phyloP scores from a whole-genome alignment of 768 basidiomycete species.

The Phlegmacium glaucopus region DNA sequence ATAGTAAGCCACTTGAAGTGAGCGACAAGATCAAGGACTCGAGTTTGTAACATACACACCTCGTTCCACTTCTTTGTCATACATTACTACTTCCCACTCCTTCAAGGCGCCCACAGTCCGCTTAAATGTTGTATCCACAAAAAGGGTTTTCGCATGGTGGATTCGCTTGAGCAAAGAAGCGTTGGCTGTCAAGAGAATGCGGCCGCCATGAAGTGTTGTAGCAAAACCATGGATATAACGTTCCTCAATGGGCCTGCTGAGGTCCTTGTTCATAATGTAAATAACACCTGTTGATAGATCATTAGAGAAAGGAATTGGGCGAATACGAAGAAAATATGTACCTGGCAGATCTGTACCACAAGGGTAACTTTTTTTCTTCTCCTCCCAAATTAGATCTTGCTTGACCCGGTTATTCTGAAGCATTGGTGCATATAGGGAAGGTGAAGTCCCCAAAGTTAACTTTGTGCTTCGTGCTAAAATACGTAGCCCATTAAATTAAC shows the following conservation, averaged over 20 bases:
- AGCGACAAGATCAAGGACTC: not conserved
- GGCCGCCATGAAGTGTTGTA: conserved; percentile 5
- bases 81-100: conserved; percentile 17
- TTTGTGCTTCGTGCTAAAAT: conserved; percentile 4
- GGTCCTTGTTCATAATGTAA: conserved; percentile 18
- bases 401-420: conserved; percentile 5
- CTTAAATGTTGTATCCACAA: conserved; percentile 16
- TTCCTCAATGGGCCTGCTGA: conserved; percentile 22
- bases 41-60: conserved; percentile 9
- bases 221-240: conserved; percentile 15
- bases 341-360: not conserved
- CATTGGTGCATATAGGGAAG: conserved; percentile 2
- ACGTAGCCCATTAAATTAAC: not conserved
- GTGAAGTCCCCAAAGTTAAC: not conserved
- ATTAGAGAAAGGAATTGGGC: not conserved
- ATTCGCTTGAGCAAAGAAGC: conserved; percentile 10
- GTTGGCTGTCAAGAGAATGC: conserved; percentile 20
- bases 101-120: conserved; percentile 8
- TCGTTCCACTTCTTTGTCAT: conserved; percentile 9
- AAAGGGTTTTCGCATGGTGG: conserved; percentile 9
- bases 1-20: not conserved
- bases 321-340: not conserved
- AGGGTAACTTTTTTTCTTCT: not conserved
- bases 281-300: conserved; percentile 5
- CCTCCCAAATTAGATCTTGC: conserved; percentile 1